Evolutionary conservation across 2,329 filamentous ascomycete genomes (phyloP).

Genomic region (Aspergillus fijiensis): DNA sequence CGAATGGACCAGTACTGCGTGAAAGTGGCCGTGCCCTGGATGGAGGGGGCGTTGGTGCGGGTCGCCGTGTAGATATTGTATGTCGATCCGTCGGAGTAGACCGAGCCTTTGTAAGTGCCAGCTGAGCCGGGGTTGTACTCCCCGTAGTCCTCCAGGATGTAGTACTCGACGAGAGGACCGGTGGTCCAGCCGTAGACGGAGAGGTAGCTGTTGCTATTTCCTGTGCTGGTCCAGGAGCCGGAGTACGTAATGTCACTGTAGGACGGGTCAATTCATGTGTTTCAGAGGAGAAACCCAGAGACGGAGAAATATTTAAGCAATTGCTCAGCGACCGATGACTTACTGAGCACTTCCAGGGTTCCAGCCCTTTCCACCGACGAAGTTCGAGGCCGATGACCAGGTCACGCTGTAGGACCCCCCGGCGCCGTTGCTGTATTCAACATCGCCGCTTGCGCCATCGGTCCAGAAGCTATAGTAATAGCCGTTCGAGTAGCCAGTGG

Average conservation of each 20-base stretch:
- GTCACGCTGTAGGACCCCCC: constrained; percentile 47
- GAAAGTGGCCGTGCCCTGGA: constrained; percentile 43
- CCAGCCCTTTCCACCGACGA: constrained; percentile 61
- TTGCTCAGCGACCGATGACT: constrained; percentile 6
- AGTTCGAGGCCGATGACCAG: constrained; percentile 53
- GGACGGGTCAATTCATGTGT: neutral
- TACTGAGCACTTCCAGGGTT: constrained; percentile 54
- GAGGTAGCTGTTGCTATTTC: constrained; percentile 36
- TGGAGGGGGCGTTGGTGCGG: constrained; percentile 42
- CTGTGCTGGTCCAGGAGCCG: constrained; percentile 29
- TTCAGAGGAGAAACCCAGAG: neutral
- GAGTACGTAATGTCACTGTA: constrained; percentile 30
- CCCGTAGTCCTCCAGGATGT: constrained; percentile 38
- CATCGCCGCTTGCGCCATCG: constrained; percentile 42
- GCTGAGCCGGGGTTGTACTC: constrained; percentile 33
- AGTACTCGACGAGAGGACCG: constrained; percentile 38
- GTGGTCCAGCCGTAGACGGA: constrained; percentile 46
- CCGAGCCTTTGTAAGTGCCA: constrained; percentile 33
- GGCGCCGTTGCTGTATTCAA: constrained; percentile 48
- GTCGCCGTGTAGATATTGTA: constrained; percentile 42
- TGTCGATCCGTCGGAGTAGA: constrained; percentile 37
- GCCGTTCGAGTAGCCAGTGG: constrained; percentile 40
- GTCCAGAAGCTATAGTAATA: constrained; percentile 55
- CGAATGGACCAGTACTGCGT: constrained; percentile 47
- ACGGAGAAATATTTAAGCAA: too few relatives aligned